A percentile compares a stretch with the other conserved stretches of the same genome.
Evolutionary conservation across 805 yeast genomes (phyloP).

Genomic region (Kluyveromyces aestuarii): DNA sequence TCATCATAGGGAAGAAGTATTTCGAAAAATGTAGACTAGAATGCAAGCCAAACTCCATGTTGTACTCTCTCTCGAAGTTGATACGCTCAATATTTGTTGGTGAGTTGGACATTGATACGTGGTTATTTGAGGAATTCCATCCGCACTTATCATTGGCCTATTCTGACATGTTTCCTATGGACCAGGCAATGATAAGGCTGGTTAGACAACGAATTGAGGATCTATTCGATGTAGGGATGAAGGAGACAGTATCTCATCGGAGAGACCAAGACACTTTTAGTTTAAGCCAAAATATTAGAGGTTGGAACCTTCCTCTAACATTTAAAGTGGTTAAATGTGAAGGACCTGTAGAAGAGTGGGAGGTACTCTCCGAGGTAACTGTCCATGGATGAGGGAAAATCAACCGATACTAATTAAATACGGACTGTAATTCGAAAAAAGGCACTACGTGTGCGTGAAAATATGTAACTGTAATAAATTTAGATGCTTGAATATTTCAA

Average conservation of each 20-base stretch:
- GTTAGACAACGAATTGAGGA: slow-evolving; percentile 60
- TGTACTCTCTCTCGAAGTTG: slow-evolving; percentile 33
- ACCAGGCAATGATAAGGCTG: slow-evolving; percentile 54
- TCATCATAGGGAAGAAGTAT: slow-evolving; percentile 20
- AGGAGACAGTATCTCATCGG: neutral
- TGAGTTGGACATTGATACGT: slow-evolving; percentile 36
- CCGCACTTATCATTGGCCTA: slow-evolving; percentile 72
- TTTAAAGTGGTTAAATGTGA: slow-evolving; percentile 56
- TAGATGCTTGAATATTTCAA: no score
- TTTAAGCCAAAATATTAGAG: slow-evolving; percentile 10
- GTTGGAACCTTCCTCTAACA: slow-evolving; percentile 64
- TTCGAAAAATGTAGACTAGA: slow-evolving; percentile 22
- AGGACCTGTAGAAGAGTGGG: slow-evolving; percentile 67
- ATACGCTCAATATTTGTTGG: slow-evolving; percentile 49
- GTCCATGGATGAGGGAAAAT: slow-evolving; percentile 9
- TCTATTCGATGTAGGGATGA: slow-evolving; percentile 38
- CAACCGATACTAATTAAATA: slow-evolving; percentile 7
- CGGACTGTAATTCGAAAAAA: neutral
- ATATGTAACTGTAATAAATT: neutral
- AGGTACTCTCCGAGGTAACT: slow-evolving; percentile 42
- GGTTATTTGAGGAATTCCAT: slow-evolving; percentile 49
- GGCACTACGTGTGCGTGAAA: neutral
- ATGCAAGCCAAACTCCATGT: slow-evolving; percentile 19
- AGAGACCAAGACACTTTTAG: slow-evolving; percentile 16
- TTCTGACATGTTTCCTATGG: slow-evolving; percentile 55